Evolutionary conservation across 2,329 filamentous ascomycete genomes (phyloP), one percentile per base, ranked within the genome.

Genomic region (Cladophialophora bantiana): DNA sequence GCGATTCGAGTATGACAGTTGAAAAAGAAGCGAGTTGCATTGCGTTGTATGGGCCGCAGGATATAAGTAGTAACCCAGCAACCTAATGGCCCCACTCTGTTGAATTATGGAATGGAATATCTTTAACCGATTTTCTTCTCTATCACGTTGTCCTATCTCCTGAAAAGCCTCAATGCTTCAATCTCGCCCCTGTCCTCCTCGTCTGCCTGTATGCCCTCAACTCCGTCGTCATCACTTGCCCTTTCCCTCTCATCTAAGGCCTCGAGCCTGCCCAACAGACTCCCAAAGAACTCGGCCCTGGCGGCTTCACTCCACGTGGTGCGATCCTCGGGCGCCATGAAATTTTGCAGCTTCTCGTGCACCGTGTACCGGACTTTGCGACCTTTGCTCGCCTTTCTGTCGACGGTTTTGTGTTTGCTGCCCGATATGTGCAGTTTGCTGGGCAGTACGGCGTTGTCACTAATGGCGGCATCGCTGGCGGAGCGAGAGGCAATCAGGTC

Each of bases 261-360:
- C 75, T 90, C 84, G 77, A 88, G 89, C 74, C 90, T 88, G 0
- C 91, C 91, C 70, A 94, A 87, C 70, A 94, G 78, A 32, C 89
- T 90, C 13, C 88, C 88, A 76, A 94, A 94, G 77, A 94, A 88
- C 65, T 83, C 82, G 42, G 95, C 92, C 66, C 93, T 88, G 63
- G 94, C 93, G 67, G 87, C 85, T 71, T 90, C 88, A 68, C 92
- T 91, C 95, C 95, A 99, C 61, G 92, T 84, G 76, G 96, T 91
- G 77, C 97, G 61, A 38, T 71, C 71, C 50, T 73, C 72, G 0
- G 93, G 89, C 10, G 94, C 94, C 93, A 97, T 97, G 76, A 98
- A 98, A 78, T 97, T 97, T 81, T 97, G 92, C 75, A 99, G 79
- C 83, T 98, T 98, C 82, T 98, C 94, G 76, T 98, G 94, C 54